Evolutionary conservation across 2,329 filamentous ascomycete species (phyloP).

Genomic region (Epichloe scottii): DNA sequence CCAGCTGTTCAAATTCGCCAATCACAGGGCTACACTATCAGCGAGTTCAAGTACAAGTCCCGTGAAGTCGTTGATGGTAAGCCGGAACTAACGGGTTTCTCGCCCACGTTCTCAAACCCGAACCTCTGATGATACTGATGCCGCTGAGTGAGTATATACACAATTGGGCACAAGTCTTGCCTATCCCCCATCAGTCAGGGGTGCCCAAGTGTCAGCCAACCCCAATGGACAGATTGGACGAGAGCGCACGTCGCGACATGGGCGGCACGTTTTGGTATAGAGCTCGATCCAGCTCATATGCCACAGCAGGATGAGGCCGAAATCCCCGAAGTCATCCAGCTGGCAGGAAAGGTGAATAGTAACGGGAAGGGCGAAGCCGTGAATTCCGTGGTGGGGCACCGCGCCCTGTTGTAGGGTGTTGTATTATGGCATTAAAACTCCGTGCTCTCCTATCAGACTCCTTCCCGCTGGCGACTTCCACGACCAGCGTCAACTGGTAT

Average conservation of each 20-base stretch:
- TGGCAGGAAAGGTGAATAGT: slow-evolving; percentile 40
- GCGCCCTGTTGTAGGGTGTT: too few relatives aligned
- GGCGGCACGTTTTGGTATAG: slow-evolving; percentile 54
- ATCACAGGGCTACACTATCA: slow-evolving; percentile 44
- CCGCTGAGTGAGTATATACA: slow-evolving; percentile 45
- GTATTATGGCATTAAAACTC: too few relatives aligned
- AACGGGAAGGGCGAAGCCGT: too few relatives aligned
- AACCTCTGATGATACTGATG: slow-evolving; percentile 55
- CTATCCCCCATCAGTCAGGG: slow-evolving; percentile 52
- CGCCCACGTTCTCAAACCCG: slow-evolving; percentile 52
- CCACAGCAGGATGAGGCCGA: slow-evolving; percentile 35
- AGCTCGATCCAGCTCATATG: slow-evolving; percentile 44
- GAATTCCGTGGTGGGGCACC: too few relatives aligned
- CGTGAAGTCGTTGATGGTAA: slow-evolving; percentile 45
- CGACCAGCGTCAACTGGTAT: too few relatives aligned
- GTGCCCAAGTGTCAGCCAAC: slow-evolving; percentile 49
- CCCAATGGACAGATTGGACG: slow-evolving; percentile 46
- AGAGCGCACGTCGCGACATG: slow-evolving; percentile 59
- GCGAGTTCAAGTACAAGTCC: slow-evolving; percentile 44
- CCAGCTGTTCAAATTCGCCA: slow-evolving; percentile 51
- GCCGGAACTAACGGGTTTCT: slow-evolving; percentile 40
- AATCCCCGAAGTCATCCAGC: slow-evolving; percentile 40
- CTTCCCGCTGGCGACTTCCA: too few relatives aligned
- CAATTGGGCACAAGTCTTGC: slow-evolving; percentile 54
- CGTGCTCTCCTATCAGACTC: too few relatives aligned